Evolutionary conservation across 345 rosid genomes (phyloP).

Genomic region (Jatropha curcas): DNA sequence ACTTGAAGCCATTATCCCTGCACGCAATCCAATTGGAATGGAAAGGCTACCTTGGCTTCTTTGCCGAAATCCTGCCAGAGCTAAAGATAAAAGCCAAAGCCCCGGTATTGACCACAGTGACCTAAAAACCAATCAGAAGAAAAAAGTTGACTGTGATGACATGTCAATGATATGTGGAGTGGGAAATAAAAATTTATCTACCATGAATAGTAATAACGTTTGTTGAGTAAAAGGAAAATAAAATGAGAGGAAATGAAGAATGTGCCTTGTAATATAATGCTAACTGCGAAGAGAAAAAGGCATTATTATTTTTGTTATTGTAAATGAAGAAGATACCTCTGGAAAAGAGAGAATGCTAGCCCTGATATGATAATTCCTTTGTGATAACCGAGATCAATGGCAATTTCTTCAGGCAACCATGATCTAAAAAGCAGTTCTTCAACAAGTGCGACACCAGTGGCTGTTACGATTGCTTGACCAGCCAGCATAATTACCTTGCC

Average conservation of each 20-base stretch:
- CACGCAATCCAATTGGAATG: slow-evolving; percentile 63
- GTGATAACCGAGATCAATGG: slow-evolving; percentile 74
- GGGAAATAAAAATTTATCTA: background rate
- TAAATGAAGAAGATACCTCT: slow-evolving; percentile 51
- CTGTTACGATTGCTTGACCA: slow-evolving; percentile 59
- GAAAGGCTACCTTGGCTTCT: slow-evolving; percentile 62
- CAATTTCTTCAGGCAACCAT: slow-evolving; percentile 84
- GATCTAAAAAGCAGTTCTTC: slow-evolving; percentile 89
- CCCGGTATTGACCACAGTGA: slow-evolving; percentile 70
- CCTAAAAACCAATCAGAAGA: slow-evolving; percentile 43
- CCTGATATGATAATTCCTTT: slow-evolving; percentile 73
- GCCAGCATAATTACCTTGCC: slow-evolving; percentile 46
- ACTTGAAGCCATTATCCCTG: slow-evolving; percentile 70
- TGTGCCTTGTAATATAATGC: background rate
- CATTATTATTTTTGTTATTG: background rate
- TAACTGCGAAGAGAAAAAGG: too few species aligned
- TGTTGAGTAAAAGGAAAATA: background rate
- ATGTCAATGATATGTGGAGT: background rate
- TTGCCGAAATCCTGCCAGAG: slow-evolving; percentile 62
- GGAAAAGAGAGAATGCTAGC: slow-evolving; percentile 64
- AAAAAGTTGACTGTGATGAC: too few species aligned
- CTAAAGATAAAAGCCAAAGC: slow-evolving; percentile 73
- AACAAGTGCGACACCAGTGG: slow-evolving; percentile 62
- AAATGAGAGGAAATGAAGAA: background rate
- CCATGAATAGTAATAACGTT: background rate